Conservation (phyloP, 306 rosid species). For the Gynostemma pentaphyllum region DNA sequence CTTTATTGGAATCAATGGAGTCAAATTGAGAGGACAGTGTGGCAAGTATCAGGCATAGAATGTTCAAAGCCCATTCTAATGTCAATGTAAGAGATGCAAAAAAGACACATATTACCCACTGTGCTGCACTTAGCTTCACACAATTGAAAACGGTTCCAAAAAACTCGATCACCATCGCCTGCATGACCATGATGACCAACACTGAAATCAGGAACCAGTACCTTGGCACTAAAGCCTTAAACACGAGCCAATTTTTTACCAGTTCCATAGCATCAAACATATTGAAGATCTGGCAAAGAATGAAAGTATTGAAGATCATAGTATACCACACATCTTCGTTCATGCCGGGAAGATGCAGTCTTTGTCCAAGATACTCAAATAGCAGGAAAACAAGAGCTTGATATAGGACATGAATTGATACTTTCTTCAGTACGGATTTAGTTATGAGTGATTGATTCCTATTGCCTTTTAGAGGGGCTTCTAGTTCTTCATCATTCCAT, state of each 20-base stretch:
- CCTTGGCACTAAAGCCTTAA: constrained; percentile 15
- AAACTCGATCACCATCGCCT: constrained; percentile 31
- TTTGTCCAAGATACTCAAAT: constrained; percentile 23
- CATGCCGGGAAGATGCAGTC: neutral
- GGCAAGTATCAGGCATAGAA: neutral
- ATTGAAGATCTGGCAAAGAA: constrained; percentile 44
- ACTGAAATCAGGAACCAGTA: constrained; percentile 25
- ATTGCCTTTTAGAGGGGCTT: neutral
- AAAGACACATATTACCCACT: constrained; percentile 35
- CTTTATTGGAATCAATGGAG: neutral
- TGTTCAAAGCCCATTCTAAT: constrained; percentile 5
- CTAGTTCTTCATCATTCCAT: constrained; percentile 12
- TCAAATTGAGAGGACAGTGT: neutral
- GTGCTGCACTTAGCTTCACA: constrained; percentile 26
- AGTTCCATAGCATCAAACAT: constrained; percentile 31
- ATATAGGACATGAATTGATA: constrained; percentile 34
- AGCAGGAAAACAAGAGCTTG: constrained; percentile 29
- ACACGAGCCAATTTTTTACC: constrained; percentile 14
- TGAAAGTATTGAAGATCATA: constrained; percentile 47
- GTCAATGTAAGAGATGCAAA: constrained; percentile 34
- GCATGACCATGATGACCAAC: constrained; percentile 24
- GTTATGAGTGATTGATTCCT: constrained; percentile 15
- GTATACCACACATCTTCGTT: constrained; percentile 18
- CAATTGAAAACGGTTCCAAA: constrained; percentile 15
- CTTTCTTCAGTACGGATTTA: constrained; percentile 18